Evolutionary conservation across 78 protist species (phyloP).

Genomic region (Anaeramoeba ignava): DNA sequence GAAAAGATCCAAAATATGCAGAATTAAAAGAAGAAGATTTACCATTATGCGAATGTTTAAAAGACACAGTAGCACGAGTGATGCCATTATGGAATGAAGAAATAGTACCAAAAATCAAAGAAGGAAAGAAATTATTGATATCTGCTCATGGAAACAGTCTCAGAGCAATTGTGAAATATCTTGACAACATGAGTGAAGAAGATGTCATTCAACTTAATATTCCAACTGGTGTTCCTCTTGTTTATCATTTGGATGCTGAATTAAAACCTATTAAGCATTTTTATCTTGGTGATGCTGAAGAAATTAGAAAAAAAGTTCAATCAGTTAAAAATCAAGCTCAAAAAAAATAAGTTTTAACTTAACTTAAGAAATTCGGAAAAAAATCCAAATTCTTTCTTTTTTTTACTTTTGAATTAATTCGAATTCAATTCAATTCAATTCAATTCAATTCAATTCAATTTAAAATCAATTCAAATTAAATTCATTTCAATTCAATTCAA

Average conservation of each 20-base stretch:
- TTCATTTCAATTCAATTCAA: no score
- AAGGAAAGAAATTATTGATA: constrained; percentile 62
- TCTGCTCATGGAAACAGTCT: constrained; percentile 84
- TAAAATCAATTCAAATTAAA: no score
- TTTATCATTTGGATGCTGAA: constrained; percentile 54
- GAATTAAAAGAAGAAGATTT: constrained; percentile 25
- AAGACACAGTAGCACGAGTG: constrained; percentile 13
- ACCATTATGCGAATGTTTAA: constrained; percentile 63
- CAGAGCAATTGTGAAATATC: constrained; percentile 69
- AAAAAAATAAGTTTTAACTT: no score
- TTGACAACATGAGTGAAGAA: constrained; percentile 56
- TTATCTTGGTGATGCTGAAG: no score
- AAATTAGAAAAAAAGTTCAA: no score
- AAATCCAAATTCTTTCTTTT: no score
- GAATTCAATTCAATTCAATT: no score
- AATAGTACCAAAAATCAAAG: constrained; percentile 18
- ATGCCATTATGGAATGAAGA: constrained; percentile 15
- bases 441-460: no score
- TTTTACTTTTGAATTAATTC: no score
- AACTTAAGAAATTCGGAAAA: no score
- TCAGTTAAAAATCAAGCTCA: no score
- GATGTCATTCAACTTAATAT: constrained; percentile 56
- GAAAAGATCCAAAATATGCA: constrained; percentile 43
- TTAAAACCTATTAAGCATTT: no score
- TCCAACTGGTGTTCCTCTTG: constrained; percentile 74